phyloP scores from a whole-genome alignment of 2,329 filamentous ascomycete genomes.

The Cercospora beticola region DNA sequence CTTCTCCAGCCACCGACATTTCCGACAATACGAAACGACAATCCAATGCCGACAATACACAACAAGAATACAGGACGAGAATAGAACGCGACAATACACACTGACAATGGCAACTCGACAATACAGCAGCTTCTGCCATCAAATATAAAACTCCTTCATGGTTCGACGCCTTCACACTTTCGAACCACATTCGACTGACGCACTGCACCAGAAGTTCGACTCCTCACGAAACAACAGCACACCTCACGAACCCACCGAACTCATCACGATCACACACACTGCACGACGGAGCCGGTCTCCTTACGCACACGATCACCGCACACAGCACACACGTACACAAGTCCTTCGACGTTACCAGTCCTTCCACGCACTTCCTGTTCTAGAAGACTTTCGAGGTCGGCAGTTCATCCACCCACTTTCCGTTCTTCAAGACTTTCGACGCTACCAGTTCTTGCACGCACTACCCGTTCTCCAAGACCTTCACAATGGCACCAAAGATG shows the following conservation, averaged over 20 bases:
- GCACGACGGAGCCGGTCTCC: not conserved
- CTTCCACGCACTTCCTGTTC: not conserved
- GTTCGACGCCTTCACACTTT: not conserved
- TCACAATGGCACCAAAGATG: conserved; percentile 17
- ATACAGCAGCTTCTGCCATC: not conserved
- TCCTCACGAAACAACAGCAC: not conserved
- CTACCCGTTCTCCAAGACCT: not conserved
- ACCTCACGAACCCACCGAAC: not conserved
- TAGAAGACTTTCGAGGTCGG: not conserved
- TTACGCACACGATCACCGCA: not conserved
- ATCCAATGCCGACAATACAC: conserved; percentile 1
- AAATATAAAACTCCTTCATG: not conserved
- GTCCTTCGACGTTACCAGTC: not conserved
- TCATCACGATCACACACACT: not conserved
- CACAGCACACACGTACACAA: not conserved
- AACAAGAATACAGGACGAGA: not conserved
- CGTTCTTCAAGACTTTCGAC: not conserved
- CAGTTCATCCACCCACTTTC: not conserved
- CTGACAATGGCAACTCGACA: not conserved
- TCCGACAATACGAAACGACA: not conserved
- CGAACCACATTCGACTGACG: not conserved
- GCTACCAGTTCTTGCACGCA: not conserved
- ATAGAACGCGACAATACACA: not conserved
- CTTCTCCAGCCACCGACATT: not conserved
- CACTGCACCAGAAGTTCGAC: not conserved